Evolutionary conservation across 2,329 filamentous ascomycete genomes (phyloP).

Genomic region (Ascochyta clinopodiicola): DNA sequence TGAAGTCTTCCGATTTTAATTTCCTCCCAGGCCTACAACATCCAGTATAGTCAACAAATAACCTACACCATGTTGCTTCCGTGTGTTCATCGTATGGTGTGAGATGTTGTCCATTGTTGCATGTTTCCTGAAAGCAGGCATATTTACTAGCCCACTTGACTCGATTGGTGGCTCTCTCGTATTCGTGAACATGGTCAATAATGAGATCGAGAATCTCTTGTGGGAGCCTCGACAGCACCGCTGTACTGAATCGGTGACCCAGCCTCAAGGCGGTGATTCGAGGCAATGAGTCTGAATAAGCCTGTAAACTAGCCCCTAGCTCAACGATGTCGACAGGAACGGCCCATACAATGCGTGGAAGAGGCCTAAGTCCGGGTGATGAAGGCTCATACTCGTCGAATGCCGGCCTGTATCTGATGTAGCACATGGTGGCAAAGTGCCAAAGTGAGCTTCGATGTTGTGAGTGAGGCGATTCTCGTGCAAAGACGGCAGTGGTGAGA

Average conservation of each 20-base stretch:
- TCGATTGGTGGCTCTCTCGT: neutral
- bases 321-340: slow-evolving; percentile 9
- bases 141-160: neutral
- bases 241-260: slow-evolving; percentile 11
- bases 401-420: neutral
- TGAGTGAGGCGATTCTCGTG: too few species aligned
- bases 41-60: too few species aligned
- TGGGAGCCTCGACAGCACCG: slow-evolving; percentile 3
- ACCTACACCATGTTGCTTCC: too few species aligned
- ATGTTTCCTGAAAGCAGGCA: slow-evolving; percentile 6
- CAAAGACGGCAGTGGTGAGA: too few species aligned
- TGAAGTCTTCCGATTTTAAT: too few species aligned
- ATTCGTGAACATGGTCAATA: neutral
- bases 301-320: slow-evolving; percentile 16
- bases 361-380: neutral
- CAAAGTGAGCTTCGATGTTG: too few species aligned
- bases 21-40: too few species aligned
- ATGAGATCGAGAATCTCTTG: slow-evolving; percentile 20
- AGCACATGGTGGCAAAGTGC: slow-evolving; percentile 3
- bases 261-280: slow-evolving; percentile 4
- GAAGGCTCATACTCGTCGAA: neutral
- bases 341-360: slow-evolving; percentile 2
- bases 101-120: neutral
- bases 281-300: neutral
- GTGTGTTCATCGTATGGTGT: too few species aligned